Conservation (phyloP, 306 rosid species). For the Castanea sativa region DNA sequence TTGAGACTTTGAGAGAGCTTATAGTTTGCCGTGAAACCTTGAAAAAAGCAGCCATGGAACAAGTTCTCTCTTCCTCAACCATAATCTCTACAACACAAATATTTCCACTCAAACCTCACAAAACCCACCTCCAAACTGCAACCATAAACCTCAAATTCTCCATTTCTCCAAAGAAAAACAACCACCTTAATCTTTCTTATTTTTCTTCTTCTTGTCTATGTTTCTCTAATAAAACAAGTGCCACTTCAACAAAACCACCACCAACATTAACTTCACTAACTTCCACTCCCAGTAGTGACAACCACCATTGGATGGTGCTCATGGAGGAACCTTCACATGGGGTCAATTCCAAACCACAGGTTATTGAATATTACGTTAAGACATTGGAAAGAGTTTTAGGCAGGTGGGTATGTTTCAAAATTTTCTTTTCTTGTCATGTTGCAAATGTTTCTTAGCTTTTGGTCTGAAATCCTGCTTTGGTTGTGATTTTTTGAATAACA, state of each 20-base stretch:
- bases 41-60: conserved; percentile 40
- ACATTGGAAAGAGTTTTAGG: conserved; percentile 53
- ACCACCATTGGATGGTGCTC: conserved; percentile 70
- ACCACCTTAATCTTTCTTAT: conserved; percentile 23
- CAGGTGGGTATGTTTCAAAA: conserved; percentile 41
- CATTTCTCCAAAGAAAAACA: conserved; percentile 15
- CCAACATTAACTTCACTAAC: conserved; percentile 7
- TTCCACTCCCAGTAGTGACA: conserved; percentile 31
- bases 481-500: conserved; percentile 27
- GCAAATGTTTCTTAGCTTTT: neutral
- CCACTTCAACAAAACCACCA: conserved; percentile 36
- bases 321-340: conserved; percentile 61
- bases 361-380: conserved; percentile 54
- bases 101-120: conserved; percentile 30
- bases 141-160: conserved; percentile 30
- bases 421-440: neutral
- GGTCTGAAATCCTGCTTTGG: conserved; percentile 13
- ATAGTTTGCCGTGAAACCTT: neutral
- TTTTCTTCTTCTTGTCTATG: conserved; percentile 19
- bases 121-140: conserved; percentile 29
- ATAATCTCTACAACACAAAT: conserved; percentile 21
- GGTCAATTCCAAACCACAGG: conserved; percentile 43
- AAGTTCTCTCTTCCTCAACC: conserved; percentile 34
- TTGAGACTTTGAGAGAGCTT: neutral
- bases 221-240: conserved; percentile 24